Percentiles rank a stretch among this genome's conserved stretches.
Evolutionary conservation across 306 rosid species (phyloP).

Genomic region (Pyrus communis): DNA sequence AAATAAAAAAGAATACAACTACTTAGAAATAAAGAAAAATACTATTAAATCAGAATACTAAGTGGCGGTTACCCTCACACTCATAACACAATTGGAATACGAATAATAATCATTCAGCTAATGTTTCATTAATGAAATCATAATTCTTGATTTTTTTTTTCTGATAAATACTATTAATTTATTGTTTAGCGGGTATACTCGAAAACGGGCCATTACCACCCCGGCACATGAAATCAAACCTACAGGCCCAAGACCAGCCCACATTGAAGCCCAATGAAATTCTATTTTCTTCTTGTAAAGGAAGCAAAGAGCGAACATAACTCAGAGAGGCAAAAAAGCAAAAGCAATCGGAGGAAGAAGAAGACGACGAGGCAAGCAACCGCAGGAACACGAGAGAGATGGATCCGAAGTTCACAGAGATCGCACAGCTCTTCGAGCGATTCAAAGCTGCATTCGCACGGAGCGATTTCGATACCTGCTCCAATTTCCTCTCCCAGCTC

Average conservation of each 20-base stretch:
- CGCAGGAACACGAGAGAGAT: slow-evolving; percentile 11
- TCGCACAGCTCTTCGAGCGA: slow-evolving; percentile 68
- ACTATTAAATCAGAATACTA: no score
- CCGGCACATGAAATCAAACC: neutral
- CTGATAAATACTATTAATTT: no score
- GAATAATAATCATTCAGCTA: no score
- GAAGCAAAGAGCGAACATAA: neutral
- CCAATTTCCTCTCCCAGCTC: slow-evolving; percentile 57
- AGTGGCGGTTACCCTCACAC: no score
- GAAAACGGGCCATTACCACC: neutral
- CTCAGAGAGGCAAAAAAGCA: neutral
- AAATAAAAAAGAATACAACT: no score
- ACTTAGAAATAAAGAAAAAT: no score
- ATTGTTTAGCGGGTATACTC: neutral
- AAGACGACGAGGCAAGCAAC: neutral
- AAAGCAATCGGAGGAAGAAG: slow-evolving; percentile 2
- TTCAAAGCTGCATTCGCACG: slow-evolving; percentile 65
- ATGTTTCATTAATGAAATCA: no score
- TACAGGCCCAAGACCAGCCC: no score
- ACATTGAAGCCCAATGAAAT: neutral
- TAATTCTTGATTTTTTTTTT: no score
- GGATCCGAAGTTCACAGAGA: slow-evolving; percentile 80
- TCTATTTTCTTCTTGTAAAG: slow-evolving; percentile 20
- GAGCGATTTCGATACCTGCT: slow-evolving; percentile 45
- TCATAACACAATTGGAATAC: no score